Evolutionary conservation across 345 rosid species (phyloP).

Genomic region (Salix koriyanagi): DNA sequence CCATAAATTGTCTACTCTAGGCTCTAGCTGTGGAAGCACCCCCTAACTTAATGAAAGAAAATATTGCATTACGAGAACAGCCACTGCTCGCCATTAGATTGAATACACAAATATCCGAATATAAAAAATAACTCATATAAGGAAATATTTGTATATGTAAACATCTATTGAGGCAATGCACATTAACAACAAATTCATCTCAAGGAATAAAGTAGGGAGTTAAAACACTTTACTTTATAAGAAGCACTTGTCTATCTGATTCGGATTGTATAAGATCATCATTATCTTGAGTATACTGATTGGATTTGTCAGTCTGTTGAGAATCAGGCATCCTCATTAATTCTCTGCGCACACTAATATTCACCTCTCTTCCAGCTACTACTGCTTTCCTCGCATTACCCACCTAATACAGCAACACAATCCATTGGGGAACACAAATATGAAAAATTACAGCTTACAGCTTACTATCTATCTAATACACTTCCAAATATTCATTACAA

Average conservation of each 20-base stretch:
- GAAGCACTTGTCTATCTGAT: conserved; percentile 92
- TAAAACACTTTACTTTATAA: conserved; percentile 59
- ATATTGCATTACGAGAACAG: not conserved
- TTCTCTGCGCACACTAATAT: conserved; percentile 56
- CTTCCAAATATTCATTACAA: not conserved
- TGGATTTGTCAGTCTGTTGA: conserved; percentile 48
- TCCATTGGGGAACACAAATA: conserved; percentile 2
- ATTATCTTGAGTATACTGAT: conserved; percentile 56
- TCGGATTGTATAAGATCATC: conserved; percentile 81
- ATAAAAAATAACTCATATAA: not conserved
- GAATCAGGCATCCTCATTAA: conserved; percentile 76
- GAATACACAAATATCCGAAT: not conserved
- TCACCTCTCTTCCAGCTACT: conserved; percentile 54
- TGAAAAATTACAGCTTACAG: not conserved
- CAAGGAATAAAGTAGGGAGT: not conserved
- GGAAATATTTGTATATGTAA: not conserved
- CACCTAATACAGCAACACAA: conserved; percentile 43
- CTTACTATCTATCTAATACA: not conserved
- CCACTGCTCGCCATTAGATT: not conserved
- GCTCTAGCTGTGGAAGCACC: not conserved
- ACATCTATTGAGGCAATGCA: not conserved
- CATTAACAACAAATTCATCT: not conserved
- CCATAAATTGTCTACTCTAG: not conserved
- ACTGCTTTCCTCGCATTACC: conserved; percentile 69
- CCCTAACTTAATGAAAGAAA: not conserved